phyloP scores from a whole-genome alignment of 495 filamentous ascomycete species.

The Pyronema omphalodes region DNA sequence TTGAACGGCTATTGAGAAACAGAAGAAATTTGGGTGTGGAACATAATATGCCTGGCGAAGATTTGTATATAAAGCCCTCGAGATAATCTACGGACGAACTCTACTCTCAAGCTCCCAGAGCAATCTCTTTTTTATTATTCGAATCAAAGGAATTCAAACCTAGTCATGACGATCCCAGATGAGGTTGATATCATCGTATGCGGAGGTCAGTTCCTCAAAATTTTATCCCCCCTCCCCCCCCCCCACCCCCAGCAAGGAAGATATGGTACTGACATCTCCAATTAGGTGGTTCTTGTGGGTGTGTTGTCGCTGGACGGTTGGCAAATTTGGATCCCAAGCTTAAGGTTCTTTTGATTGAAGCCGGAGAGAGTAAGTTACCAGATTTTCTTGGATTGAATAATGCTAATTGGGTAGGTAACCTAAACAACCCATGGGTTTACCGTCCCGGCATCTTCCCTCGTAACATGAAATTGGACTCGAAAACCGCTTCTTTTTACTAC shows the following conservation, averaged over 20 bases:
- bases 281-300: conserved; percentile 42
- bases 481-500: conserved; percentile 73
- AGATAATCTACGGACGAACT: too few species aligned
- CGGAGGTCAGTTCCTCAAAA: conserved; percentile 38
- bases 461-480: conserved; percentile 71
- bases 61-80: too few species aligned
- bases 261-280: neutral
- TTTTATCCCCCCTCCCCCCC: too few species aligned
- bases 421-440: conserved; percentile 72
- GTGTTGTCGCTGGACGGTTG: conserved; percentile 60
- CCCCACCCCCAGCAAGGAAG: too few species aligned
- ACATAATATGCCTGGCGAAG: too few species aligned
- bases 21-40: too few species aligned
- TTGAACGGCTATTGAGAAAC: too few species aligned
- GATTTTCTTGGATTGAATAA: neutral
- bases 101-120: too few species aligned
- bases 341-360: conserved; percentile 61
- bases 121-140: too few species aligned
- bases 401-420: conserved; percentile 31
- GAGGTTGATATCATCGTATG: conserved; percentile 76
- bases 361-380: conserved; percentile 33
- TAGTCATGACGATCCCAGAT: conserved; percentile 34
- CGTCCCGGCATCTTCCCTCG: conserved; percentile 60
- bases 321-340: conserved; percentile 68
- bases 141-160: too few species aligned